Evolutionary conservation across 495 filamentous ascomycete species (phyloP).

Genomic region (Daldinia concentrica): DNA sequence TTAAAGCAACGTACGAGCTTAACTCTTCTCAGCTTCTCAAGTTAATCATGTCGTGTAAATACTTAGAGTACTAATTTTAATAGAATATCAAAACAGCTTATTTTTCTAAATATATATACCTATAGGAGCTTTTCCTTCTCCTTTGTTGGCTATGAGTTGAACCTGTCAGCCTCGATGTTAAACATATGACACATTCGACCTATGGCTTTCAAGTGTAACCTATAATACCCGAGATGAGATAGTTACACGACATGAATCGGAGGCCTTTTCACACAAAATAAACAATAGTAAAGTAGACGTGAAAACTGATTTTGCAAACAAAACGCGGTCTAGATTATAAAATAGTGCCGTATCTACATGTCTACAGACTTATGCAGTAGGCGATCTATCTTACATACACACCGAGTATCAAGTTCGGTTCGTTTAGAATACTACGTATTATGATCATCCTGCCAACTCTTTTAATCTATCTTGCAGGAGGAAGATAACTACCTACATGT

Average conservation of each 20-base stretch:
- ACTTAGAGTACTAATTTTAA: background rate
- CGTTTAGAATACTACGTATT: background rate
- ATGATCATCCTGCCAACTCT: background rate
- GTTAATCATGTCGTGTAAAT: background rate
- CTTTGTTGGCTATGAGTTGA: background rate
- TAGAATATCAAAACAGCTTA: background rate
- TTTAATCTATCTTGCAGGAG: conserved; percentile 28
- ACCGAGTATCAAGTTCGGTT: background rate
- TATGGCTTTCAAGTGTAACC: background rate
- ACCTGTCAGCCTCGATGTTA: background rate
- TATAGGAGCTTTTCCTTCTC: background rate
- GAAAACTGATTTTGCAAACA: background rate
- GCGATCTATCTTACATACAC: background rate
- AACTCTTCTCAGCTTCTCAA: background rate
- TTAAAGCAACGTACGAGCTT: background rate
- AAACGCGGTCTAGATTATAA: background rate
- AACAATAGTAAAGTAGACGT: background rate
- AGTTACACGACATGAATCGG: background rate
- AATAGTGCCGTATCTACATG: background rate
- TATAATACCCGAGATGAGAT: conserved; percentile 7
- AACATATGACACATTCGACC: background rate
- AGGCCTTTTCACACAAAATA: background rate
- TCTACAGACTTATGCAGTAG: background rate
- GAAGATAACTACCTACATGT: conserved; percentile 13
- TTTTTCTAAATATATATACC: background rate